A percentile compares a stretch with the other conserved stretches of the same genome.
Conservation (phyloP, 2,329 filamentous ascomycete species). For the Aspergillus uvarum region DNA sequence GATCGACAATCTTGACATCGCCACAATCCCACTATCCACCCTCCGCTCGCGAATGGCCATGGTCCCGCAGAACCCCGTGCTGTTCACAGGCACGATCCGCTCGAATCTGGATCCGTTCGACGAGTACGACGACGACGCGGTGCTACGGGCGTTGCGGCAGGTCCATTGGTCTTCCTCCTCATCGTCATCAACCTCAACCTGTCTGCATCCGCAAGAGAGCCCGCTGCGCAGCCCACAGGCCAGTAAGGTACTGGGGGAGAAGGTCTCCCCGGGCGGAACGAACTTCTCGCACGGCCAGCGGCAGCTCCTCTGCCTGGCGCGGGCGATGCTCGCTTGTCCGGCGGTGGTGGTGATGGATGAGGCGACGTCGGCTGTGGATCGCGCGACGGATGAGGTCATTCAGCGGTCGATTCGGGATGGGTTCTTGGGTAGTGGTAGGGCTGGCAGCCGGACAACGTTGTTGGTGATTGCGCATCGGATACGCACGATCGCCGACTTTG, state of each 20-base stretch:
- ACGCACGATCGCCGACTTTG: slow-evolving; percentile 73
- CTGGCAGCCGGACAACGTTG: slow-evolving; percentile 56
- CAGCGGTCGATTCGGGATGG: slow-evolving; percentile 71
- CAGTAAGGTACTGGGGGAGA: too few relatives aligned
- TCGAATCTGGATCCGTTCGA: slow-evolving; percentile 75
- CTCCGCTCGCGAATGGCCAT: slow-evolving; percentile 72
- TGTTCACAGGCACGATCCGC: slow-evolving; percentile 75
- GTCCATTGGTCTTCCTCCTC: slow-evolving; percentile 56
- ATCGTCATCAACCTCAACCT: not conserved
- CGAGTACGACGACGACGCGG: slow-evolving; percentile 64
- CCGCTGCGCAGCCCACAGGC: too few relatives aligned
- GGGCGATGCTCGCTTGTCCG: slow-evolving; percentile 68
- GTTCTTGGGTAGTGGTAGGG: slow-evolving; percentile 41
- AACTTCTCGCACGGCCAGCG: slow-evolving; percentile 76
- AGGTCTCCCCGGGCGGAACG: slow-evolving; percentile 66
- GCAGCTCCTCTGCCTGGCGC: slow-evolving; percentile 72
- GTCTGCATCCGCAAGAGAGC: slow-evolving; percentile 24
- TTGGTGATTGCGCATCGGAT: slow-evolving; percentile 73
- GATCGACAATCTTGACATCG: slow-evolving; percentile 74
- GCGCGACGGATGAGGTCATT: slow-evolving; percentile 70
- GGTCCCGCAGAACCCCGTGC: slow-evolving; percentile 76
- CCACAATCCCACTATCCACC: slow-evolving; percentile 67
- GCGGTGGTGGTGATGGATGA: slow-evolving; percentile 79
- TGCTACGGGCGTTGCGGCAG: slow-evolving; percentile 66
- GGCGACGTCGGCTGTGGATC: slow-evolving; percentile 74